Evolutionary conservation across 2,329 filamentous ascomycete species (phyloP), one percentile per base, ranked within the genome.

Genomic region (Rhinocladiella similis): DNA sequence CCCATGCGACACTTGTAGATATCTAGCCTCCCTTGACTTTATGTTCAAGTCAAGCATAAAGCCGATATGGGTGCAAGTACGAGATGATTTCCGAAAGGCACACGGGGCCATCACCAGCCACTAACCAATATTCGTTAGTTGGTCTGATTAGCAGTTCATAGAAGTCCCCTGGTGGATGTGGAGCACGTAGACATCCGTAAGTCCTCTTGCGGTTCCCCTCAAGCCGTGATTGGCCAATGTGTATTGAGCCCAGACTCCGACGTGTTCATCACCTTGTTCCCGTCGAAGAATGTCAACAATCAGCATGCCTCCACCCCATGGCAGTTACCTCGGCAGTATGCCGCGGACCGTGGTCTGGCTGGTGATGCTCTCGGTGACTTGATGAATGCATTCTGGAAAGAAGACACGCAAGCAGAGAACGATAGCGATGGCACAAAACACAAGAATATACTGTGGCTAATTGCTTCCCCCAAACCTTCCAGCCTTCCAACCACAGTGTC

Each of bases 291-390:
- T 20, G 19, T 27, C 18, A 47, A 47, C 25, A 6, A 47, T 47
- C 45, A 47, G 45, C 45, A 47, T 47, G 45, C 45, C 45, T 47
- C 45, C 45, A 25, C 45, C 45, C 18, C 45, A 20, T 16, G 45
- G 22, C 22, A 47, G 5, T 25, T 47, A 27, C 45, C 45, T 47
- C 45, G 45, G 45, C 7, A 18, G 16, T 47, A 47, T 47, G 18
- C 45, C 45, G 45, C 45, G 45, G 18, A 47, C 3, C 45, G 45
- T 47, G 45, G 22, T 47, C 45, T 47, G 18, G 45, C 18, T 16
- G 45, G 9, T 47, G 45, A 47, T 47, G 45, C 45, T 47, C 45
- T 47, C 45, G 45, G 45, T 47, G 45, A 47, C 45, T 47, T 47
- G 45, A 47, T 47, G 22, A 22, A 47, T 47, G 5, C 7, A 47